phyloP scores from a whole-genome alignment of 208 protist genomes.

The Tritrichomonas foetus region DNA sequence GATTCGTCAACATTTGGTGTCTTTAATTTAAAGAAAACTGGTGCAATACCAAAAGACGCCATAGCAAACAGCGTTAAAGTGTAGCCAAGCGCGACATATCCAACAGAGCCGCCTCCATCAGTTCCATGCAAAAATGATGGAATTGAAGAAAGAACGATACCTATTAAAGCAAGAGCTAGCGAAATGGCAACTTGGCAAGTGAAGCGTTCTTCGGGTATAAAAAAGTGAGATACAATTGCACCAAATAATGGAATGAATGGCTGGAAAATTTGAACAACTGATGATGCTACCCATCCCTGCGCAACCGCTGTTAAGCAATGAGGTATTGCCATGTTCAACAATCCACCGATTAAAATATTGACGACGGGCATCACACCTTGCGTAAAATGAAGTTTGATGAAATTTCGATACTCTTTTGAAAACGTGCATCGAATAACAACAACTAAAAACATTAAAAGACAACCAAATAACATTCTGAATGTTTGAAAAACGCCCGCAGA shows the following conservation, averaged over 20 bases:
- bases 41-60: not conserved
- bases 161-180: not conserved
- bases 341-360: not conserved
- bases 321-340: not conserved
- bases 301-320: not conserved
- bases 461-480: slow-evolving; percentile 14
- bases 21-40: not conserved
- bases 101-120: not conserved
- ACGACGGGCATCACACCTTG: not conserved
- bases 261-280: not conserved
- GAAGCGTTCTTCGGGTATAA: not conserved
- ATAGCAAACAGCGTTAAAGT: not conserved
- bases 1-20: not conserved
- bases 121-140: not conserved
- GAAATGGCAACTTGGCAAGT: not conserved
- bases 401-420: not conserved
- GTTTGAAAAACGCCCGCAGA: not conserved
- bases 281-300: not conserved
- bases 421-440: not conserved
- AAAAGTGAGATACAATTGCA: not conserved
- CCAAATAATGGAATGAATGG: not conserved
- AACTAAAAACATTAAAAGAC: not conserved
- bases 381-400: not conserved
- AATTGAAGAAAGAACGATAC: not conserved
- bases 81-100: not conserved